These are phyloP conservation scores for Cyclotella distinguenda DNA, from an alignment of 108 stramenopile species.

Conservation along the genomic window DNA sequence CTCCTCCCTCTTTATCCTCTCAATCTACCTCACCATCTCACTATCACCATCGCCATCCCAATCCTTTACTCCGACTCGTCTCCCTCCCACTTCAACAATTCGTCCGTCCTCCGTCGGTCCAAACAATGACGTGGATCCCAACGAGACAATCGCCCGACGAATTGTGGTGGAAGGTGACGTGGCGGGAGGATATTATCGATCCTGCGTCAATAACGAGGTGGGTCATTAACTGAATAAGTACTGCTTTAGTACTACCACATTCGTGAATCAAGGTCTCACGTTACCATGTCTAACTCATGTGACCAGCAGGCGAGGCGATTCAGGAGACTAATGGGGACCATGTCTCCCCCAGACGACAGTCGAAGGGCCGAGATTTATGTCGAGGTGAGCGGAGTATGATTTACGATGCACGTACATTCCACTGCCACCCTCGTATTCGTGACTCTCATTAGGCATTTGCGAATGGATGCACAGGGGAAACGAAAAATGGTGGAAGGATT, in stretches of 20 bases:
- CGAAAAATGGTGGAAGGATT: constrained; percentile 81
- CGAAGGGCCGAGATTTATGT: constrained; percentile 71
- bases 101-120: too few species aligned
- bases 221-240: background rate
- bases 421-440: constrained; percentile 3
- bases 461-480: constrained; percentile 53
- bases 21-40: too few species aligned
- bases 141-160: constrained; percentile 61
- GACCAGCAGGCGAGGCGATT: constrained; percentile 59
- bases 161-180: constrained; percentile 77
- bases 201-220: constrained; percentile 81
- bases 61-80: too few species aligned
- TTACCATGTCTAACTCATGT: background rate
- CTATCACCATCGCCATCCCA: too few species aligned
- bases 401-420: background rate
- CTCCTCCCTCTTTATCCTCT: too few species aligned
- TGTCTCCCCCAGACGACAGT: constrained; percentile 71
- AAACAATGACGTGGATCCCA: too few species aligned
- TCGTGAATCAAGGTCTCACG: background rate
- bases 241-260: background rate
- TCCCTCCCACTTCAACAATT: too few species aligned
- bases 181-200: constrained; percentile 77
- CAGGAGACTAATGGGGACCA: constrained; percentile 73
- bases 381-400: constrained; percentile 50
- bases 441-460: background rate